Evolutionary conservation across 208 protist species (phyloP), one percentile per base, ranked within the genome.

Genomic region (Sergeia podlipaevii): DNA sequence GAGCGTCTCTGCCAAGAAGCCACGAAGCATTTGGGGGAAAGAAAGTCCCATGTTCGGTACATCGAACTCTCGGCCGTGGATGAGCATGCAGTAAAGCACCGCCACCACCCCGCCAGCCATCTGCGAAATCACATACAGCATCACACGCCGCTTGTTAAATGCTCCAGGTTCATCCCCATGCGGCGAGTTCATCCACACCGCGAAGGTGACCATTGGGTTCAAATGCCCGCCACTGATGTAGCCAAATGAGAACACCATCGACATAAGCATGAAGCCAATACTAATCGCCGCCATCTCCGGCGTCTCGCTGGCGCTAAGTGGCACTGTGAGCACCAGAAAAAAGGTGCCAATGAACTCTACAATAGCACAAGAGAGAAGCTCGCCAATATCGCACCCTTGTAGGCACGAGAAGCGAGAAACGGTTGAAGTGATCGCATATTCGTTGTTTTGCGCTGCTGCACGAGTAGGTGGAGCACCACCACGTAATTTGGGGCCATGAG

Each of bases 261-360:
- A 81, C 70, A 85, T 78, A 28, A 88, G 63, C 57, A 89, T 68
- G 43, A 92, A 89, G 18, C 84, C 84, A 10, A 89, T 80, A 27
- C 63, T 70, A 38, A 92, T 69, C 2, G 74, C 69, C 23, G 84
- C 74, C 70, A 92, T 76, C 77, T 92, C 80, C 0, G 69, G 27
- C 42, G 80, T 83, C 34, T 80, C 65, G n/a, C 60, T 65, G 24
- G 47, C 55, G 37, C 65, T 77, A 26, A 92, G 70, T 18, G 80
- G 77, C 21, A 92, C 78, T 2, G 80, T 88, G 41, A 92, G 74
- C 11, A 89, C 84, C 3, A 92, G 54, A 23, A 92, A 52, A 49
- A 92, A 92, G 0, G 84, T 89, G 2, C 84, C 84, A 13, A 92
- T 89, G 55, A 79, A 84, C 70, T 92, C 84, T 4, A 86, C 84